Evolutionary conservation across 2,329 filamentous ascomycete species (phyloP).

Genomic region (Trichoderma sp.): DNA sequence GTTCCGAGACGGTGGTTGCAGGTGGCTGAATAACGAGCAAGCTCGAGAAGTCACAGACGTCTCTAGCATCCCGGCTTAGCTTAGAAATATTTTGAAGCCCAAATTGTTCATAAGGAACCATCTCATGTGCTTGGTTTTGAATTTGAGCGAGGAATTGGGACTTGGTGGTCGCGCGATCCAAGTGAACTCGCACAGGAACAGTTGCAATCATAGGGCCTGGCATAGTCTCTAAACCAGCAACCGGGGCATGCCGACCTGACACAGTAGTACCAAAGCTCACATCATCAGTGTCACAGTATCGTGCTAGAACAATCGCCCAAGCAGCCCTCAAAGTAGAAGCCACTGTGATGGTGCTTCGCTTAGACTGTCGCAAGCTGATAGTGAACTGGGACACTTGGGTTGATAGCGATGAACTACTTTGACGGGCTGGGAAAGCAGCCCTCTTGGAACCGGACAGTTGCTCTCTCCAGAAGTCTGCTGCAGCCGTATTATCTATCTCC

Average conservation of each 20-base stretch:
- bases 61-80: constrained; percentile 21
- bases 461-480: constrained; percentile 16
- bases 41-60: constrained; percentile 24
- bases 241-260: constrained; percentile 28
- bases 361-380: not conserved
- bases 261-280: constrained; percentile 29
- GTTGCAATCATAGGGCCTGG: constrained; percentile 32
- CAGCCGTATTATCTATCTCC: constrained; percentile 1
- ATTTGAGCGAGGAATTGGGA: constrained; percentile 43
- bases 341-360: constrained; percentile 7
- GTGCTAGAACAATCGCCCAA: constrained; percentile 36
- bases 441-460: constrained; percentile 9
- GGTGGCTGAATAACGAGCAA: constrained; percentile 24
- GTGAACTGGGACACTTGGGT: not conserved
- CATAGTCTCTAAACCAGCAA: constrained; percentile 29
- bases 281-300: constrained; percentile 40
- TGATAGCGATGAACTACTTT: not conserved
- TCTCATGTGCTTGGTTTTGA: constrained; percentile 22
- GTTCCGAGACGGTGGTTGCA: not conserved
- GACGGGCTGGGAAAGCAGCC: constrained; percentile 19
- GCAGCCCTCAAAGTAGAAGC: constrained; percentile 27
- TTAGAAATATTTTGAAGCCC: constrained; percentile 27
- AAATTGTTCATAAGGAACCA: constrained; percentile 23
- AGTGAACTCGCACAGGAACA: constrained; percentile 27
- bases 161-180: constrained; percentile 35